phyloP scores from a whole-genome alignment of 345 rosid species.

The Camelina sativa region DNA sequence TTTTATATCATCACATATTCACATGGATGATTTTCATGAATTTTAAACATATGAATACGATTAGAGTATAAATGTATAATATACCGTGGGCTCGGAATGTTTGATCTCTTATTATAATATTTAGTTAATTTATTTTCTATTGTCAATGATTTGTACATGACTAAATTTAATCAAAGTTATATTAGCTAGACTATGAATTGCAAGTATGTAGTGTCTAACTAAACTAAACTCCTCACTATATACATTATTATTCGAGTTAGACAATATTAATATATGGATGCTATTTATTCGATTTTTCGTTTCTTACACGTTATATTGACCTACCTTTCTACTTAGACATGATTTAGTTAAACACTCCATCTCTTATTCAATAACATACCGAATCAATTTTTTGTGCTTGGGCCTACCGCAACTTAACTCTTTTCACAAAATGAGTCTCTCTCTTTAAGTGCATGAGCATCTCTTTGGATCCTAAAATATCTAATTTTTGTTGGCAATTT shows the following conservation, averaged over 20 bases:
- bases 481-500: neutral
- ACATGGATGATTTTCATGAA: neutral
- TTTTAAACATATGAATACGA: neutral
- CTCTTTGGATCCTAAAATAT: constrained; percentile 5
- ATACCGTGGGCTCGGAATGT: neutral
- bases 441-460: constrained; percentile 14
- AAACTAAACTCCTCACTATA: no score
- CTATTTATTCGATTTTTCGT: neutral
- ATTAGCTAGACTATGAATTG: no score
- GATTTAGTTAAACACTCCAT: constrained; percentile 43
- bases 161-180: neutral
- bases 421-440: constrained; percentile 8
- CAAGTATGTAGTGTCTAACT: no score
- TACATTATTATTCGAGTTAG: no score
- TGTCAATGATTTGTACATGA: neutral
- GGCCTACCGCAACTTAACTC: constrained; percentile 26
- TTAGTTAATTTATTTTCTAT: neutral
- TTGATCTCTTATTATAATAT: neutral
- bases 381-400: constrained; percentile 8
- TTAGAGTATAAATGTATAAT: neutral
- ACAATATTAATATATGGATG: no score
- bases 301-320: constrained; percentile 25
- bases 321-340: constrained; percentile 29
- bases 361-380: constrained; percentile 25
- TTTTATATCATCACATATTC: no score